These are phyloP conservation scores for Aspergillus sp. DNA, from an alignment of 2,329 filamentous ascomycete species.

Conservation along the genomic window DNA sequence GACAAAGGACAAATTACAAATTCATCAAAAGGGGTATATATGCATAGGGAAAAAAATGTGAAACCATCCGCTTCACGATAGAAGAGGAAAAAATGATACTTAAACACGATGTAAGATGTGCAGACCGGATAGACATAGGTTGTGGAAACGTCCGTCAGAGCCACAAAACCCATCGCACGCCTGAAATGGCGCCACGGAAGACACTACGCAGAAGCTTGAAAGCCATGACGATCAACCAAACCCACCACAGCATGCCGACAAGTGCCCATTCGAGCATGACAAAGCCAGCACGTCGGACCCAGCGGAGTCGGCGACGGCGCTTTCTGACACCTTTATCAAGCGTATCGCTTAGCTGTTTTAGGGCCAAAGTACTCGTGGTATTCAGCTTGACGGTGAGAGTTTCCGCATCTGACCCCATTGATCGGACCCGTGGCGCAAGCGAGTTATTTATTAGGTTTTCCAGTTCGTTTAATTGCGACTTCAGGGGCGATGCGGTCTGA, in stretches of 20 bases:
- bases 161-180: constrained; percentile 78
- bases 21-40: not conserved
- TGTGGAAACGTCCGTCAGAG: constrained; percentile 39
- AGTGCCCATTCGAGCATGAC: constrained; percentile 79
- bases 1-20: not conserved
- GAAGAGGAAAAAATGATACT: not conserved
- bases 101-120: not conserved
- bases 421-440: constrained; percentile 54
- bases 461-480: constrained; percentile 35
- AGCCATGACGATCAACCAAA: constrained; percentile 82
- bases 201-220: constrained; percentile 57
- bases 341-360: constrained; percentile 71
- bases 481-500: constrained; percentile 39
- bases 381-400: constrained; percentile 67
- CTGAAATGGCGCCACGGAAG: constrained; percentile 50
- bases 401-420: constrained; percentile 69
- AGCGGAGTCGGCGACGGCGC: constrained; percentile 64
- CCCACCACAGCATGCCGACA: constrained; percentile 85
- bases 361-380: constrained; percentile 65
- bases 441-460: constrained; percentile 41
- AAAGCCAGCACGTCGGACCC: constrained; percentile 69
- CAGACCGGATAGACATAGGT: constrained; percentile 1
- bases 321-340: constrained; percentile 63
- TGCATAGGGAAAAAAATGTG: not conserved
- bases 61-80: not conserved